Conservation (phyloP, 306 rosid genomes). For the Adenanthera pavonina region DNA sequence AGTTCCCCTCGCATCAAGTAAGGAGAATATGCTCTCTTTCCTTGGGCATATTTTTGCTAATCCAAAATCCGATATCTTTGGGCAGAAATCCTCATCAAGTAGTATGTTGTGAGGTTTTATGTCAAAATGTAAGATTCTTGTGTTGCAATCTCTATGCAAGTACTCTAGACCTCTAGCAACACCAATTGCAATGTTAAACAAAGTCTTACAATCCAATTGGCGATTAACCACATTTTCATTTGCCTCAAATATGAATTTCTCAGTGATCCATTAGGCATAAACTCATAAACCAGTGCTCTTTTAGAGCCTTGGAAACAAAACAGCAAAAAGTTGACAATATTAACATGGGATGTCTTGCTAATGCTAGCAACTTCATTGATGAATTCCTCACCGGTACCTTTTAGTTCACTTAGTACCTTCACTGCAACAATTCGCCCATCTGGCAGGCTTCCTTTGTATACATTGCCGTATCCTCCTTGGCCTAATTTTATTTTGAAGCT, state of each 20-base stretch:
- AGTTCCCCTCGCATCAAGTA: conserved; percentile 28
- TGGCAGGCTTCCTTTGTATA: conserved; percentile 31
- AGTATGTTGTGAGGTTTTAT: conserved; percentile 44
- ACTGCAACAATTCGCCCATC: conserved; percentile 19
- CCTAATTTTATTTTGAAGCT: conserved; percentile 35
- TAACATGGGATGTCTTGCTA: conserved; percentile 38
- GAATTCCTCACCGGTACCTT: conserved; percentile 47
- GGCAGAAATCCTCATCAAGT: conserved; percentile 6
- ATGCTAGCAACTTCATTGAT: conserved; percentile 39
- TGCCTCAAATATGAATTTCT: conserved; percentile 34
- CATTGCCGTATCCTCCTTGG: conserved; percentile 39
- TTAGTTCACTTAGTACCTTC: conserved; percentile 30
- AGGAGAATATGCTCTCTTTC: conserved; percentile 27
- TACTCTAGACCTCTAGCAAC: conserved; percentile 38
- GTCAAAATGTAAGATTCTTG: neutral
- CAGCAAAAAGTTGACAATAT: conserved; percentile 20
- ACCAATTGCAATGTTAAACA: conserved; percentile 26
- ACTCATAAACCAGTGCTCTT: conserved; percentile 35
- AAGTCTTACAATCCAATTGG: conserved; percentile 26
- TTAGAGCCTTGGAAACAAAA: conserved; percentile 30
- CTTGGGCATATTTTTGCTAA: conserved; percentile 33
- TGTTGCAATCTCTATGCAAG: neutral
- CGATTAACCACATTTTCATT: neutral
- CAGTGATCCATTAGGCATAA: conserved; percentile 41
- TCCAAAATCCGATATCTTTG: conserved; percentile 43